A percentile compares a stretch with the other conserved stretches of the same genome.
phyloP scores from a whole-genome alignment of 1,284 basidiomycete genomes.

The Coniophora puteana region DNA sequence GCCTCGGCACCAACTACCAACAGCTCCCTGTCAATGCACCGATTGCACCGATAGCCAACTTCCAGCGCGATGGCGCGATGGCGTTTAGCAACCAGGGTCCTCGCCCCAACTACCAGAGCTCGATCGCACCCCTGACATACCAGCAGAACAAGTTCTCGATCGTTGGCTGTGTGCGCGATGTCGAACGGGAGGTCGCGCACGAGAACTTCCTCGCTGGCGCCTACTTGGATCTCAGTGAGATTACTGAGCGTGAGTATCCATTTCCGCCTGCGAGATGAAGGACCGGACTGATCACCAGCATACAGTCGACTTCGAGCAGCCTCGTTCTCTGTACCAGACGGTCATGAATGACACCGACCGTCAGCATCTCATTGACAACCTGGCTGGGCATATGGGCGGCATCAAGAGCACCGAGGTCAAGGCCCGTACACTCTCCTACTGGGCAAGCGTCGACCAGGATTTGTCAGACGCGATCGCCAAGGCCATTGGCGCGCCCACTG shows the following conservation, averaged over 20 bases:
- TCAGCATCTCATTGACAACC: slow-evolving; percentile 72
- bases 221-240: slow-evolving; percentile 69
- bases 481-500: slow-evolving; percentile 58
- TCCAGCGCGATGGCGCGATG: slow-evolving; percentile 19
- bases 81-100: slow-evolving; percentile 17
- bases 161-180: slow-evolving; percentile 36
- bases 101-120: slow-evolving; percentile 55
- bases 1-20: slow-evolving; percentile 15
- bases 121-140: slow-evolving; percentile 61
- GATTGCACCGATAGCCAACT: slow-evolving; percentile 12
- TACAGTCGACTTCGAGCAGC: slow-evolving; percentile 88
- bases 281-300: slow-evolving; percentile 4
- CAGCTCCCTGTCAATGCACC: slow-evolving; percentile 12
- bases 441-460: slow-evolving; percentile 71
- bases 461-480: slow-evolving; percentile 74
- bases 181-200: slow-evolving; percentile 46
- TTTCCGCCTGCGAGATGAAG: too few relatives aligned
- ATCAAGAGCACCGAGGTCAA: slow-evolving; percentile 68
- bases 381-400: slow-evolving; percentile 69
- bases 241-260: slow-evolving; percentile 71
- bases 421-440: slow-evolving; percentile 78
- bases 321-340: slow-evolving; percentile 73
- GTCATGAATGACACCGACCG: slow-evolving; percentile 73
- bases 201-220: slow-evolving; percentile 76
- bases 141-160: slow-evolving; percentile 32